Evolutionary conservation across 257 asterid species (phyloP).

Genomic region (Nemophila menziesii): DNA sequence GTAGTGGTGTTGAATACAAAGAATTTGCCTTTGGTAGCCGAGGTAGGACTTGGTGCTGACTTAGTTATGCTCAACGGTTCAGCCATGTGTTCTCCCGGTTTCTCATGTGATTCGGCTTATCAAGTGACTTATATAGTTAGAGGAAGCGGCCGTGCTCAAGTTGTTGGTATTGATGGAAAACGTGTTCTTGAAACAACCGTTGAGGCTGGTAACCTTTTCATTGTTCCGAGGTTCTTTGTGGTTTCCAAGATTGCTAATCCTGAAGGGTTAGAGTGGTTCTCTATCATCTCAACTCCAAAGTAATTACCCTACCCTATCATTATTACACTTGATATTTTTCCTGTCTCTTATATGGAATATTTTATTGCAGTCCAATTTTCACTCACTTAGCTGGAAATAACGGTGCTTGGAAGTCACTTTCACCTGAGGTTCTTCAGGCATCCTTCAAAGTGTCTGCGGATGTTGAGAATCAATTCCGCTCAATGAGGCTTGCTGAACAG

Average conservation of each 20-base stretch:
- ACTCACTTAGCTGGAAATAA: constrained; percentile 55
- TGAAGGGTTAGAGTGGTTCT: constrained; percentile 88
- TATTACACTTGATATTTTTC: no score
- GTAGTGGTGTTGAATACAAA: constrained; percentile 76
- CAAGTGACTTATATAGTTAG: constrained; percentile 80
- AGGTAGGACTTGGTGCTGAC: constrained; percentile 72
- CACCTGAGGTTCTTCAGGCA: constrained; percentile 53
- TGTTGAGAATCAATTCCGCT: constrained; percentile 52
- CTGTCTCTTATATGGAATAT: no score
- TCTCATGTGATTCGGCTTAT: constrained; percentile 78
- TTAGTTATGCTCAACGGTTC: constrained; percentile 61
- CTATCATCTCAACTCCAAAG: constrained; percentile 84
- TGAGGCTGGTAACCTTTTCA: constrained; percentile 54
- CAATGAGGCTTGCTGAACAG: constrained; percentile 61
- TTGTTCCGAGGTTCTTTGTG: constrained; percentile 66
- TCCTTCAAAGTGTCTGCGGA: constrained; percentile 44
- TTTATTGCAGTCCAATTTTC: constrained; percentile 40
- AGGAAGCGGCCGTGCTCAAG: constrained; percentile 76
- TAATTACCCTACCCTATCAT: no score
- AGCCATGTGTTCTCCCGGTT: constrained; percentile 92
- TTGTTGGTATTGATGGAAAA: constrained; percentile 72
- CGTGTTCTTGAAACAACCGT: constrained; percentile 46
- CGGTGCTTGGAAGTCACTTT: constrained; percentile 53
- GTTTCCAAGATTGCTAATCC: constrained; percentile 79
- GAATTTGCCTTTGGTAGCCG: constrained; percentile 79